Percentiles rank a stretch among this genome's conserved stretches.
Conservation (phyloP, 768 basidiomycete genomes). For the Russula dissimulans region DNA sequence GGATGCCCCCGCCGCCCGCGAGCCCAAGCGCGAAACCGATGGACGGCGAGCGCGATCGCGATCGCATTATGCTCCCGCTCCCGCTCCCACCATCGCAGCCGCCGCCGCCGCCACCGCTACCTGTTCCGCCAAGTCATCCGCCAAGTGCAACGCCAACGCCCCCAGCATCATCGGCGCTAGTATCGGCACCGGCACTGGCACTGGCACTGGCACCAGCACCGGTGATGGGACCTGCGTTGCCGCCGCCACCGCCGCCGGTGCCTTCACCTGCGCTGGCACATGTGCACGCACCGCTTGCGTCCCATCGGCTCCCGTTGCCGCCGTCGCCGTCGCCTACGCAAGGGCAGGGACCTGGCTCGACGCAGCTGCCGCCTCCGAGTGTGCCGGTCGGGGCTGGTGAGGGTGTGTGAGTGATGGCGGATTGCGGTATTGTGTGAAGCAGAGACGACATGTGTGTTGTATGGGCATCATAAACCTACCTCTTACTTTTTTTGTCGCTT, state of each 20-base stretch:
- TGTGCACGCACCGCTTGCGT: not conserved
- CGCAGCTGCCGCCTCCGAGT: slow-evolving; percentile 2
- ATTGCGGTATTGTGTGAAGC: too few relatives aligned
- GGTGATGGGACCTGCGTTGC: too few relatives aligned
- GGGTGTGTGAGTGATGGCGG: not conserved
- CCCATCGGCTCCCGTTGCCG: slow-evolving; percentile 11
- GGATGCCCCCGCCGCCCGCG: not conserved
- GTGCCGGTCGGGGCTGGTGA: slow-evolving; percentile 11
- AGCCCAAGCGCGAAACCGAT: slow-evolving; percentile 14
- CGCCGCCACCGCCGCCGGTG: not conserved
- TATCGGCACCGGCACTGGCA: not conserved
- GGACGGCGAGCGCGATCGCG: slow-evolving; percentile 13
- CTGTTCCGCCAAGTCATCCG: too few relatives aligned
- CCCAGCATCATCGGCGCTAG: not conserved
- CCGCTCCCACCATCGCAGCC: not conserved
- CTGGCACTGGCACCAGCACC: too few relatives aligned
- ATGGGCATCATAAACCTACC: too few relatives aligned
- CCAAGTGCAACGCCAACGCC: not conserved
- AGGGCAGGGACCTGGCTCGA: not conserved
- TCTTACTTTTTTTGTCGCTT: too few relatives aligned
- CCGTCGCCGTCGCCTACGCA: not conserved
- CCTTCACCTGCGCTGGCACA: not conserved
- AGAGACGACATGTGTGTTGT: too few relatives aligned
- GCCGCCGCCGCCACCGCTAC: not conserved
- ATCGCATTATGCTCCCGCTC: slow-evolving; percentile 2